A percentile compares a stretch with the other conserved stretches of the same genome.
These are phyloP conservation scores for Metarhizium humberi DNA, from an alignment of 2,329 filamentous ascomycete species.

Conservation along the genomic window DNA sequence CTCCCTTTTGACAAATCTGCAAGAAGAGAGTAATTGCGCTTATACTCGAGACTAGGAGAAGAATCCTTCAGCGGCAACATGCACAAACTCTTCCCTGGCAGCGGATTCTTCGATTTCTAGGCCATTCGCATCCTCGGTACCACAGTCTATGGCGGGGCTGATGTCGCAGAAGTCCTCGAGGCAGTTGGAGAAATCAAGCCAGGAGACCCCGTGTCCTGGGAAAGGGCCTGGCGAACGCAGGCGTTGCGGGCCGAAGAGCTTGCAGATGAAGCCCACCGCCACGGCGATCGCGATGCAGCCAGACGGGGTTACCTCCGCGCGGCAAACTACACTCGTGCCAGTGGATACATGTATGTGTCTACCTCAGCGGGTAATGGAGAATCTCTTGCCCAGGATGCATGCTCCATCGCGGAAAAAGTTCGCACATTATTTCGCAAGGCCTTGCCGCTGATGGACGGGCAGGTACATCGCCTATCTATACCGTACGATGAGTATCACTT, in stretches of 20 bases:
- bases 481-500: conserved; percentile 9
- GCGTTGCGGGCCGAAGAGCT: conserved; percentile 2
- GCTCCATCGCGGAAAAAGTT: neutral
- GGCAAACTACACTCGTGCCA: conserved; percentile 5
- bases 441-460: too few relatives aligned
- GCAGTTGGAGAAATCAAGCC: conserved; percentile 6
- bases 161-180: conserved; percentile 4
- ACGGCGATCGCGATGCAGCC: neutral
- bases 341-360: conserved; percentile 3
- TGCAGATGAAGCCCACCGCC: conserved; percentile 1
- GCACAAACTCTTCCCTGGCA: too few relatives aligned
- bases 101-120: conserved; percentile 7
- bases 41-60: too few relatives aligned
- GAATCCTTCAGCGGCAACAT: too few relatives aligned
- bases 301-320: conserved; percentile 4
- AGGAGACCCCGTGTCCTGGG: conserved; percentile 5
- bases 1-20: too few relatives aligned
- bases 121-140: conserved; percentile 5
- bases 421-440: neutral
- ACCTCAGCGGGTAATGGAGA: neutral
- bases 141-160: conserved; percentile 2
- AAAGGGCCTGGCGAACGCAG: conserved; percentile 3
- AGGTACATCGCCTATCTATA: too few relatives aligned
- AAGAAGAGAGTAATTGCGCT: too few relatives aligned
- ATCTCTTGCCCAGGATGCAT: too few relatives aligned